phyloP scores from a whole-genome alignment of 2,329 filamentous ascomycete species.

The Oidium heveae region DNA sequence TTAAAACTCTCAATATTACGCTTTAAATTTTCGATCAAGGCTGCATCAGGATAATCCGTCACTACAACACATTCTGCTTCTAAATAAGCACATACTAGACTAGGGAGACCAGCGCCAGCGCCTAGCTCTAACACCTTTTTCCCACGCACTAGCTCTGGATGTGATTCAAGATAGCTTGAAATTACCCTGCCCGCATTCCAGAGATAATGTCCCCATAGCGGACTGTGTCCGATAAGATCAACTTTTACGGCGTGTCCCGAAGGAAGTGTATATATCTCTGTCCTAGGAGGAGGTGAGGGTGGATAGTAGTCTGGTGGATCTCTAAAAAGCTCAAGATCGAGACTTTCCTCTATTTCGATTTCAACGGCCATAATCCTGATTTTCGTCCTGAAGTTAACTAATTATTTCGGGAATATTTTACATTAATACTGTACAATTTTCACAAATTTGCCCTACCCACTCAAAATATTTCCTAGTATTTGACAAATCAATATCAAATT shows the following conservation, averaged over 20 bases:
- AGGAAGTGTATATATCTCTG: conserved; percentile 42
- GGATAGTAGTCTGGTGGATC: conserved; percentile 65
- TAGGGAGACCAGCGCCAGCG: conserved; percentile 65
- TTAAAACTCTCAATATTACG: conserved; percentile 35
- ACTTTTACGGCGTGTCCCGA: conserved; percentile 30
- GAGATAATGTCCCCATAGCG: conserved; percentile 69
- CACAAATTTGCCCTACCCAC: no score
- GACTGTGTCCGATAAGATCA: conserved; percentile 64
- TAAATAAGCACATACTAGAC: conserved; percentile 47
- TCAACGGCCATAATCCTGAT: no score
- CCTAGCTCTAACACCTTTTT: conserved; percentile 71
- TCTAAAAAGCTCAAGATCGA: conserved; percentile 33
- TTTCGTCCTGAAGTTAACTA: no score
- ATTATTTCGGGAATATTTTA: no score
- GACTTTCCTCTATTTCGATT: neutral
- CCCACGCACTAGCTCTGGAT: conserved; percentile 33
- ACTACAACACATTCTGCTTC: conserved; percentile 50
- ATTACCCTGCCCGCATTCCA: conserved; percentile 77
- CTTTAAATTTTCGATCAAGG: conserved; percentile 57
- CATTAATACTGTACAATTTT: no score
- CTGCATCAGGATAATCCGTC: conserved; percentile 70
- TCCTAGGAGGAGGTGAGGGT: conserved; percentile 50
- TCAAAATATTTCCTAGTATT: no score
- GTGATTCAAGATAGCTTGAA: conserved; percentile 50
- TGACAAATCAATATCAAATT: no score